Evolutionary conservation across 768 basidiomycete species (phyloP).

Genomic region (Imleria badia): DNA sequence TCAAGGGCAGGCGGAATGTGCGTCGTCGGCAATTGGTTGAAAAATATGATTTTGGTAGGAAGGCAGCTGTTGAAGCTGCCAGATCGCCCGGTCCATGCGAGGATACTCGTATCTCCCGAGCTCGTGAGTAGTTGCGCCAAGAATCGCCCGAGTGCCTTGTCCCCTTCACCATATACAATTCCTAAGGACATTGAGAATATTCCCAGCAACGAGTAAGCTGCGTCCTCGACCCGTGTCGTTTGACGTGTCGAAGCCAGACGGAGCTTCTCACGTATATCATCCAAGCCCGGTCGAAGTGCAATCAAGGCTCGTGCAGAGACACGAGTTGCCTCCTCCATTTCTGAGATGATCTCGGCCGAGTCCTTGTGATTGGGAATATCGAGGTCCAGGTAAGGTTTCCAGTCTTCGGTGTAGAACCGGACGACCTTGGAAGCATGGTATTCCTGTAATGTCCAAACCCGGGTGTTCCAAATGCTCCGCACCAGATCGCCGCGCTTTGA

Average conservation of each 20-base stretch:
- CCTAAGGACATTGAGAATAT: neutral
- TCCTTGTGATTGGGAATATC: neutral
- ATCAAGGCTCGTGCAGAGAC: neutral
- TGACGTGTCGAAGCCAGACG: neutral
- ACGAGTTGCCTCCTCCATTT: neutral
- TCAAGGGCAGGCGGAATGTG: neutral
- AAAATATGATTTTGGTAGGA: neutral
- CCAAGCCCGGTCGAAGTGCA: neutral
- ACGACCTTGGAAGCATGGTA: no score
- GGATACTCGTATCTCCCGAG: no score
- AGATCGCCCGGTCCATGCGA: neutral
- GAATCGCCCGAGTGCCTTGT: no score
- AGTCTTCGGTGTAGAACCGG: no score
- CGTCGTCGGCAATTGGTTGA: neutral
- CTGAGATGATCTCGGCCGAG: neutral
- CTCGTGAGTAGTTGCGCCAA: no score
- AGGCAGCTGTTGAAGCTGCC: slow-evolving; percentile 2
- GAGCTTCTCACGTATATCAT: neutral
- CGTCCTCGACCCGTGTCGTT: neutral
- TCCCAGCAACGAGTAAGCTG: no score
- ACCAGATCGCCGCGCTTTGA: neutral
- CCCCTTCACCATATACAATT: neutral
- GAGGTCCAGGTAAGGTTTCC: neutral
- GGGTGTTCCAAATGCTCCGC: no score
- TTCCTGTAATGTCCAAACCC: no score